A percentile compares a stretch with the other conserved stretches of the same genome.
These are phyloP conservation scores for Theileria annulata DNA, from an alignment of 169 alveolate genomes.

Conservation along the genomic window DNA sequence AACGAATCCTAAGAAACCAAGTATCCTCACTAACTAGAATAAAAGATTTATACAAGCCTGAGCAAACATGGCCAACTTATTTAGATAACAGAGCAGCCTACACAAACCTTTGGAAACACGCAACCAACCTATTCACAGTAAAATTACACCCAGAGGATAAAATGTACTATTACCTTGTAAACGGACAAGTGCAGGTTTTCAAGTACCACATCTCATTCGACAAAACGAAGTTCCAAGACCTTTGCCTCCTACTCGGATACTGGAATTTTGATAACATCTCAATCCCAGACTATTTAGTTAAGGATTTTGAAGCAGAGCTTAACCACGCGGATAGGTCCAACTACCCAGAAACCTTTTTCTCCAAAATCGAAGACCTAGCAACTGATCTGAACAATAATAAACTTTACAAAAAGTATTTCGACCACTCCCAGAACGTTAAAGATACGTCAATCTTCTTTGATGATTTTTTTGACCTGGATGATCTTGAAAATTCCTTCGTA, in stretches of 20 bases:
- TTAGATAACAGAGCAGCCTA: constrained; percentile 66
- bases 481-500: neutral
- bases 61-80: constrained; percentile 59
- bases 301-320: constrained; percentile 19
- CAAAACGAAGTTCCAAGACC: constrained; percentile 24
- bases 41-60: constrained; percentile 10
- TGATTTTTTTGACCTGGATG: neutral
- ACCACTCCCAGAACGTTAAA: neutral
- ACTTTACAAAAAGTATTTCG: neutral
- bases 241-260: constrained; percentile 43
- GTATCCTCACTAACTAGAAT: constrained; percentile 6
- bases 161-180: constrained; percentile 23
- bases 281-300: constrained; percentile 30
- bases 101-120: constrained; percentile 56
- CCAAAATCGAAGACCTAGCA: neutral
- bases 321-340: constrained; percentile 27
- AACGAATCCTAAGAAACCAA: constrained; percentile 35
- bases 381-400: constrained; percentile 5
- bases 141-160: neutral
- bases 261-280: constrained; percentile 36
- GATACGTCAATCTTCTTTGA: neutral
- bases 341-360: constrained; percentile 51
- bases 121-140: constrained; percentile 37
- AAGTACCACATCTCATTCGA: constrained; percentile 40
- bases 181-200: constrained; percentile 26